phyloP scores from a whole-genome alignment of 163 green algal species.

The Picocystis sp. region DNA sequence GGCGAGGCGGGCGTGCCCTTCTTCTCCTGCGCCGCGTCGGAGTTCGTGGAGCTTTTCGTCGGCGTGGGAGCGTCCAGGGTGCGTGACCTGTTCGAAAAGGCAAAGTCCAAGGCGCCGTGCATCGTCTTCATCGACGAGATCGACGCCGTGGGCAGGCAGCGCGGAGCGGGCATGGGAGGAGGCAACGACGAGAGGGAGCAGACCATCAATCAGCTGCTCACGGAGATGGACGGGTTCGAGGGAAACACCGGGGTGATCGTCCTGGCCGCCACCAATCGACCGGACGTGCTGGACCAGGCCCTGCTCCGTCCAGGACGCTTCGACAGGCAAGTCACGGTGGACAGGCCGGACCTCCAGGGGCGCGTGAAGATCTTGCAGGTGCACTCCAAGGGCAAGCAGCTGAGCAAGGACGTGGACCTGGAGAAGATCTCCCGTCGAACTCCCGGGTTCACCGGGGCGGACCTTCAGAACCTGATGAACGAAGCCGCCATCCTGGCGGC shows the following conservation, averaged over 20 bases:
- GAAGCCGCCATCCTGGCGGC: slow-evolving; percentile 96
- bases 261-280: slow-evolving; percentile 44
- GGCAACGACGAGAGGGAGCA: slow-evolving; percentile 97
- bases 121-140: slow-evolving; percentile 99
- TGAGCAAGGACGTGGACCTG: slow-evolving; percentile 95
- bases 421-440: slow-evolving; percentile 93
- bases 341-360: slow-evolving; percentile 85
- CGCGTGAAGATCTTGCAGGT: slow-evolving; percentile 69
- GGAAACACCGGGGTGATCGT: slow-evolving; percentile 78
- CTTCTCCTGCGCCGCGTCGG: slow-evolving; percentile 88
- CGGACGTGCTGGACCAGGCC: slow-evolving; percentile 86
- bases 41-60: slow-evolving; percentile 99
- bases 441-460: slow-evolving; percentile 70
- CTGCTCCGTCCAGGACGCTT: slow-evolving; percentile 93
- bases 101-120: slow-evolving; percentile 46
- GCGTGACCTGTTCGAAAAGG: slow-evolving; percentile 71
- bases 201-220: slow-evolving; percentile 98
- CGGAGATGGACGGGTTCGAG: slow-evolving; percentile 96
- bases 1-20: slow-evolving; percentile 92
- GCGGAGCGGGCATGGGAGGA: slow-evolving; percentile 73
- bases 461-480: slow-evolving; percentile 99
- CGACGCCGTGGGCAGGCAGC: slow-evolving; percentile 84
- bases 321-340: slow-evolving; percentile 91
- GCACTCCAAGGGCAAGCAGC: slow-evolving; percentile 75
- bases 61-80: slow-evolving; percentile 87